phyloP scores from a whole-genome alignment of 768 basidiomycete genomes.

The Collybiopsis confluens region DNA sequence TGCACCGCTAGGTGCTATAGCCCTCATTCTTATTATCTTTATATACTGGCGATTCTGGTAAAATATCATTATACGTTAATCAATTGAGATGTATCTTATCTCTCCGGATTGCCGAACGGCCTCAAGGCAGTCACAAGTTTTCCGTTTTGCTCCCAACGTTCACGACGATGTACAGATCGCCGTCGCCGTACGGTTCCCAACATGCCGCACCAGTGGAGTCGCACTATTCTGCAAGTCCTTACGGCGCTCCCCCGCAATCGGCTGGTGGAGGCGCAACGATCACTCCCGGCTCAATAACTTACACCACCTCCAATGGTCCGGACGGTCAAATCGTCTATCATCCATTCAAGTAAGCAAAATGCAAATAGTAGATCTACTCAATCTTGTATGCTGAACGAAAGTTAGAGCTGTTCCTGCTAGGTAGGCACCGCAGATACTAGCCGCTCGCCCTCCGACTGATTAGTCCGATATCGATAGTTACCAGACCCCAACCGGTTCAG shows the following conservation, averaged over 20 bases:
- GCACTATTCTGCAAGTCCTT: background rate
- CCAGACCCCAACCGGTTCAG: conserved; percentile 44
- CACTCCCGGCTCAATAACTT: conserved; percentile 65
- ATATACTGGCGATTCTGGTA: conserved; percentile 77
- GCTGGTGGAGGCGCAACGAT: conserved; percentile 40
- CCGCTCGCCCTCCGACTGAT: background rate
- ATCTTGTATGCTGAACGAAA: conserved; percentile 10
- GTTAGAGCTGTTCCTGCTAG: conserved; percentile 70
- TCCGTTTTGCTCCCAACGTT: too few species aligned
- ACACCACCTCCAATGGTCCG: conserved; percentile 57
- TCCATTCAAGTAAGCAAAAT: conserved; percentile 59
- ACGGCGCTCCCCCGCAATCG: conserved; percentile 12
- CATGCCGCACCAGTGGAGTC: background rate
- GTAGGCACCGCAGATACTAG: conserved; percentile 29
- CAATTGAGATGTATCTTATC: background rate
- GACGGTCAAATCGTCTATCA: conserved; percentile 68
- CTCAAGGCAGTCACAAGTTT: background rate
- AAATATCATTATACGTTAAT: conserved; percentile 2
- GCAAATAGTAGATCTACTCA: conserved; percentile 11
- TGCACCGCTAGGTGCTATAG: conserved; percentile 84
- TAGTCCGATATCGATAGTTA: conserved; percentile 41
- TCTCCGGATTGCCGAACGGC: background rate
- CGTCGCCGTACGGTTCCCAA: conserved; percentile 16
- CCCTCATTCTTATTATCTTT: conserved; percentile 71
- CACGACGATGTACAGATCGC: conserved; percentile 26